Percentiles rank a stretch among this genome's conserved stretches.
These are phyloP conservation scores for Angophora floribunda DNA, from an alignment of 345 rosid genomes.

Conservation along the genomic window DNA sequence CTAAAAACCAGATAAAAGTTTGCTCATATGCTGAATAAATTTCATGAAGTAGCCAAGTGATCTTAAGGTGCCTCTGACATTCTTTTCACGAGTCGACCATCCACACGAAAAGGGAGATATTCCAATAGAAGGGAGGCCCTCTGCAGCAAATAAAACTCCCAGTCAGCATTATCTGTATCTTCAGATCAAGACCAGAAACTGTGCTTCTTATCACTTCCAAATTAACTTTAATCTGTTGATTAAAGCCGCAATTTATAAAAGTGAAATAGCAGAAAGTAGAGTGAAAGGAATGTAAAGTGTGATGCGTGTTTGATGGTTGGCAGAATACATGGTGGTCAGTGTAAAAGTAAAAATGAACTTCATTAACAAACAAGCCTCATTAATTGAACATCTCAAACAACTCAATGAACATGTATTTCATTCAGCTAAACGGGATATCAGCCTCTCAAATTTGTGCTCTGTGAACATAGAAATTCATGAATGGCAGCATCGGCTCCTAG, in stretches of 20 bases:
- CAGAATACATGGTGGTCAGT: background rate
- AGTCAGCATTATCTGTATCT: background rate
- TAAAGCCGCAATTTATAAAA: background rate
- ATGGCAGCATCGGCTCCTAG: background rate
- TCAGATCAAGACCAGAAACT: background rate
- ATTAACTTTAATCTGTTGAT: background rate
- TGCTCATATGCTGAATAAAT: background rate
- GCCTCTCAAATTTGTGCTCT: background rate
- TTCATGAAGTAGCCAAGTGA: background rate
- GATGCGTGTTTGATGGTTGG: background rate
- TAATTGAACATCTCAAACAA: background rate
- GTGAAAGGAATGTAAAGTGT: background rate
- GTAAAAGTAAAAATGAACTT: background rate
- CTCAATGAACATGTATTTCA: background rate
- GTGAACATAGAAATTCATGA: background rate
- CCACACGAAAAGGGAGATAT: constrained; percentile 86
- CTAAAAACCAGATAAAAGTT: background rate
- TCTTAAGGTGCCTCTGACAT: constrained; percentile 29
- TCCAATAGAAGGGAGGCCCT: constrained; percentile 82
- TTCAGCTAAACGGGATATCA: background rate
- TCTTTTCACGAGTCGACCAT: constrained; percentile 59
- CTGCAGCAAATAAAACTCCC: constrained; percentile 32
- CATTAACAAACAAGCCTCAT: background rate
- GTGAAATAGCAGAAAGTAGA: background rate
- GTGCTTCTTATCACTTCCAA: background rate